phyloP scores from a whole-genome alignment of 1,284 basidiomycete genomes.

The Microbotryum lychnidis-dioicae region DNA sequence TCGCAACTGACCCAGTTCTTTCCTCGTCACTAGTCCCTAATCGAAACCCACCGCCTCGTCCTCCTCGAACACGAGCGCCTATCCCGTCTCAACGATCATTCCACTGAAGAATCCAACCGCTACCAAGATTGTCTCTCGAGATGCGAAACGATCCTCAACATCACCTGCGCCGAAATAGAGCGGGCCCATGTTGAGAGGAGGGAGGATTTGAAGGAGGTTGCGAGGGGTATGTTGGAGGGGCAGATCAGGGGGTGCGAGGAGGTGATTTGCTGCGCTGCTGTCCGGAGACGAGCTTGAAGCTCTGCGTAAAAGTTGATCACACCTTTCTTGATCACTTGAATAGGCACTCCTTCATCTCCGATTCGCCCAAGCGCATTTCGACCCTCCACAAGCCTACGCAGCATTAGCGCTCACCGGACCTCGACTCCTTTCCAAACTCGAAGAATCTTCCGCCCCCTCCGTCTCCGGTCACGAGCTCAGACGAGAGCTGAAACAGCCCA shows the following conservation, averaged over 20 bases:
- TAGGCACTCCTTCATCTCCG: constrained; percentile 20
- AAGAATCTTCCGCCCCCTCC: background rate
- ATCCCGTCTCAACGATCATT: constrained; percentile 11
- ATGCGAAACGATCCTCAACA: constrained; percentile 78
- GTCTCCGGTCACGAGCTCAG: too few relatives aligned
- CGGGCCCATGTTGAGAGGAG: constrained; percentile 37
- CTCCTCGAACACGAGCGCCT: constrained; percentile 44
- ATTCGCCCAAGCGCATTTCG: constrained; percentile 19
- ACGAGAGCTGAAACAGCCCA: too few relatives aligned
- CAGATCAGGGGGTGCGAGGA: constrained; percentile 15
- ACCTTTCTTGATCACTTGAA: background rate
- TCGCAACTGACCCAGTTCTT: background rate
- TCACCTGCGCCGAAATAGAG: constrained; percentile 78
- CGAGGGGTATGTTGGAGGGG: constrained; percentile 9
- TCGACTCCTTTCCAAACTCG: constrained; percentile 20
- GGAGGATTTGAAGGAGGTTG: constrained; percentile 22
- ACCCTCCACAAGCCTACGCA: constrained; percentile 1
- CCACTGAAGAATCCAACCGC: background rate
- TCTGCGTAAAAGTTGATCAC: background rate
- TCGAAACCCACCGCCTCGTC: constrained; percentile 59
- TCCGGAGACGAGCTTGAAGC: background rate
- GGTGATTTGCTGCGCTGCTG: background rate
- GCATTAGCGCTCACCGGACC: constrained; percentile 23
- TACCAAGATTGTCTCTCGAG: constrained; percentile 53
- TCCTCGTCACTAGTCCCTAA: constrained; percentile 48